Evolutionary conservation across 1,284 basidiomycete genomes (phyloP), one percentile per base, ranked within the genome.

Genomic region (Trichosporon coremiiforme): DNA sequence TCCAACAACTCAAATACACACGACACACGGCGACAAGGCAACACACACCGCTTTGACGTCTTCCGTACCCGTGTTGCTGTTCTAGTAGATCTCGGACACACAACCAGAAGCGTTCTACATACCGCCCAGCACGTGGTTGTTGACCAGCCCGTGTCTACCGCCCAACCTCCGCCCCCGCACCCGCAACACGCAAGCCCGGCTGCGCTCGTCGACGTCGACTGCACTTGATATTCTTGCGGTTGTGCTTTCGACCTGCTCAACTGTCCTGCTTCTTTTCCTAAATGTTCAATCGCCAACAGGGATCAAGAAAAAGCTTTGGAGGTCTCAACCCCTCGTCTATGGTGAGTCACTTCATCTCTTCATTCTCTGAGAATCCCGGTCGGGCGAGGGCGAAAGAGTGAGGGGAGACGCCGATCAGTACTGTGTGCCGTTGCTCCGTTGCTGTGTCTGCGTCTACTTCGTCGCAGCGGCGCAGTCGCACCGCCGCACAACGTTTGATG

Each of bases 311-410:
- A 62, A 62, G 57, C 57, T 62, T 62, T 33, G 57, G 57, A 62
- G 57, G 57, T 33, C 57, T 62, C 57, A 62, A 62, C 57, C 57
- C 57, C 57, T 62, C 57, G 57, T 62, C 57, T 62, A 62, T 62
- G 57, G 57, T 62, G 57, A 62, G 57, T 62, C 57, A 62, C 57
- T 31, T 13, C 1, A 6, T 15, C 13, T 41, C 38, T 45, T n/a
- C 12, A 41, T 4, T 35, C 31, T 62, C 9, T 17, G 45, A 20
- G 45, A 20, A 47, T 47, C 20, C n/a, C 20, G 50, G n/a, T 53
- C 50, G n/a, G 20, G 5, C n/a, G 22, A 53, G 50, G 8, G 50
- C 36, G 36, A 10, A 38, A 12, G 50, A 53, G 15, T 35, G 22
- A 53, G 20, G 17, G 41, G 41, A 45, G 41, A 45, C 41, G 41